Conservation (phyloP, 768 basidiomycete genomes). For the Pleurotus tuber-regium region DNA sequence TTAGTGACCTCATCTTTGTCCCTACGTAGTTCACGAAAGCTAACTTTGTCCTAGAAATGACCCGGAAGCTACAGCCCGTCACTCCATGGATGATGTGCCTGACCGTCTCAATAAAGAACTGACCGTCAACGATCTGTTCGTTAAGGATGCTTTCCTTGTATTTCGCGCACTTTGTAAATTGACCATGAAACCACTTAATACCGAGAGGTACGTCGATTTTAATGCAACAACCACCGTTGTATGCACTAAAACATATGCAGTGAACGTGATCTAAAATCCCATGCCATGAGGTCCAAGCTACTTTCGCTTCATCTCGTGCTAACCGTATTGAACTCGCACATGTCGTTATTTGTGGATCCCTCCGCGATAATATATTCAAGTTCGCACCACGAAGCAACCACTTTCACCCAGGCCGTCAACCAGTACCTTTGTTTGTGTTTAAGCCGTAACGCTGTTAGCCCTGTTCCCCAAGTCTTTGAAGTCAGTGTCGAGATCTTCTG, state of each 20-base stretch:
- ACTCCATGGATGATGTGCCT: slow-evolving; percentile 23
- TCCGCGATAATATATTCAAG: slow-evolving; percentile 89
- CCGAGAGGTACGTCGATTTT: slow-evolving; percentile 69
- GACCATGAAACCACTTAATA: slow-evolving; percentile 95
- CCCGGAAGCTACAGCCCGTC: slow-evolving; percentile 12
- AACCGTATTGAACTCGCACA: slow-evolving; percentile 88
- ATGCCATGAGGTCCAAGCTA: slow-evolving; percentile 95
- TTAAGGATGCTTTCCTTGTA: slow-evolving; percentile 98
- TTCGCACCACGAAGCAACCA: slow-evolving; percentile 82
- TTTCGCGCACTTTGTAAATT: slow-evolving; percentile 96
- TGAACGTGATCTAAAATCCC: slow-evolving; percentile 94
- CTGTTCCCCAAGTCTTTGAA: slow-evolving; percentile 96
- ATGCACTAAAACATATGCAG: slow-evolving; percentile 38
- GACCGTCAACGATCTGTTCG: slow-evolving; percentile 82
- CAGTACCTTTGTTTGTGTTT: slow-evolving; percentile 93
- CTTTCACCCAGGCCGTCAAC: slow-evolving; percentile 90
- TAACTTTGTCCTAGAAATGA: slow-evolving; percentile 4
- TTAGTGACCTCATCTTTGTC: not conserved
- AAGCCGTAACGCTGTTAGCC: slow-evolving; percentile 93
- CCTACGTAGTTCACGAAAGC: not conserved
- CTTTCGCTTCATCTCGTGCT: slow-evolving; percentile 93
- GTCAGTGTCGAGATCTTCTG: slow-evolving; percentile 98
- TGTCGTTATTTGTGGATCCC: slow-evolving; percentile 86
- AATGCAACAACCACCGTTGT: not conserved
- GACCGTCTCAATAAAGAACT: slow-evolving; percentile 39